Percentiles rank a stretch among this genome's conserved stretches.
These are phyloP conservation scores for Phytophthora palmivora DNA, from an alignment of 352 stramenopile species.

Conservation along the genomic window DNA sequence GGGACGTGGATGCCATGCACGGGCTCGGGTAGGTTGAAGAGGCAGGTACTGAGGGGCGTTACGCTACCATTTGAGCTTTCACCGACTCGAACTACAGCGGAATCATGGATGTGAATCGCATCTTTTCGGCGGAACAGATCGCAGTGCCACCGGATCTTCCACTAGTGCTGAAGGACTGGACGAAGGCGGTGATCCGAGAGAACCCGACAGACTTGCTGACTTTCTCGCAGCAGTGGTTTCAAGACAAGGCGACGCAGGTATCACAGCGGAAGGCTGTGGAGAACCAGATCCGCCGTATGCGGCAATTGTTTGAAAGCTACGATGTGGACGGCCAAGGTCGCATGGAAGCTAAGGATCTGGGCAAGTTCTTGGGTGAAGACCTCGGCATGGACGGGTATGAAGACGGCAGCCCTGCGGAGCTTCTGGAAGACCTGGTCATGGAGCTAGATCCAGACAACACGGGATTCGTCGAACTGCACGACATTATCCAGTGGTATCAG, in stretches of 20 bases:
- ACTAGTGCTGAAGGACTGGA: constrained; percentile 91
- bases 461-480: constrained; percentile 82
- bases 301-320: constrained; percentile 80
- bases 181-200: constrained; percentile 88
- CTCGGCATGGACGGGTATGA: constrained; percentile 63
- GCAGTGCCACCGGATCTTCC: constrained; percentile 88
- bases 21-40: constrained; percentile 31
- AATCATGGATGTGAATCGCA: constrained; percentile 92
- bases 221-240: constrained; percentile 90
- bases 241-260: constrained; percentile 71
- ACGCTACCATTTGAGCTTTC: constrained; percentile 15
- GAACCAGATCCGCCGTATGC: constrained; percentile 70
- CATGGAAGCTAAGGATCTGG: constrained; percentile 81
- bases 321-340: constrained; percentile 82
- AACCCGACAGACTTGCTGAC: constrained; percentile 75
- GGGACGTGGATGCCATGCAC: constrained; percentile 48
- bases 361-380: constrained; percentile 71
- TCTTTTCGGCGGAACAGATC: constrained; percentile 94
- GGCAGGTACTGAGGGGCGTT: constrained; percentile 22
- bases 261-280: constrained; percentile 73
- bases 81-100: not conserved
- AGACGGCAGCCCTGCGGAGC: constrained; percentile 47
- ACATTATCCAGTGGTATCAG: constrained; percentile 87
- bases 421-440: constrained; percentile 70
- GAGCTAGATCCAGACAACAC: constrained; percentile 78